Evolutionary conservation across 768 basidiomycete species (phyloP).

Genomic region (Mycena alexandri): DNA sequence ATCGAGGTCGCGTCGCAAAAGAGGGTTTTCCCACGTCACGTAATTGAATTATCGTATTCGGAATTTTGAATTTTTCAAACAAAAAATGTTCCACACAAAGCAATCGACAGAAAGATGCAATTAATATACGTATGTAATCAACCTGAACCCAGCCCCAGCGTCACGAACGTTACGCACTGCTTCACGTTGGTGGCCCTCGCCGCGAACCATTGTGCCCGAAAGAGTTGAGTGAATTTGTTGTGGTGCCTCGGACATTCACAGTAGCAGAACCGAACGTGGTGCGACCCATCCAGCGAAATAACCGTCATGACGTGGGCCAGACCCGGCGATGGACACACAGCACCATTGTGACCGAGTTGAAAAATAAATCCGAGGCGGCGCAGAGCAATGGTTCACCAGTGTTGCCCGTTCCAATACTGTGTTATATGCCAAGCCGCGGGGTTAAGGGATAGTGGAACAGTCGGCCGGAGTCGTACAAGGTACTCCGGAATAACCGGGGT

Average conservation of each 20-base stretch:
- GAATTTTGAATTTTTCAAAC: no score
- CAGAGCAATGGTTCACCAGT: not conserved
- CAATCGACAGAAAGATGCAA: no score
- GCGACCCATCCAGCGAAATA: not conserved
- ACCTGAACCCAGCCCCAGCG: not conserved
- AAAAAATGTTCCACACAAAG: no score
- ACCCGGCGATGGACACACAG: not conserved
- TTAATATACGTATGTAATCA: no score
- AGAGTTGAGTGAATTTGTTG: not conserved
- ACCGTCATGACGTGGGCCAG: not conserved
- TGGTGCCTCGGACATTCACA: not conserved
- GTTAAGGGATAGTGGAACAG: no score
- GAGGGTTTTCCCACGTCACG: no score
- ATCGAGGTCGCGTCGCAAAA: no score
- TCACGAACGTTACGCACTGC: not conserved
- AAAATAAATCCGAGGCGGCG: not conserved
- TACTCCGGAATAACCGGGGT: no score
- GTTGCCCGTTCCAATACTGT: not conserved
- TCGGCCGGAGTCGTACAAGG: no score
- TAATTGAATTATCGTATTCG: no score
- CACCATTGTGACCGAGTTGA: not conserved
- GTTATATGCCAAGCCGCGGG: no score
- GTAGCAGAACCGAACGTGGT: not conserved
- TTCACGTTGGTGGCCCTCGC: not conserved
- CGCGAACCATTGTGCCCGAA: not conserved